Evolutionary conservation across 1,139 yeast genomes (phyloP).

Genomic region (Debaryomyces nepalensis): DNA sequence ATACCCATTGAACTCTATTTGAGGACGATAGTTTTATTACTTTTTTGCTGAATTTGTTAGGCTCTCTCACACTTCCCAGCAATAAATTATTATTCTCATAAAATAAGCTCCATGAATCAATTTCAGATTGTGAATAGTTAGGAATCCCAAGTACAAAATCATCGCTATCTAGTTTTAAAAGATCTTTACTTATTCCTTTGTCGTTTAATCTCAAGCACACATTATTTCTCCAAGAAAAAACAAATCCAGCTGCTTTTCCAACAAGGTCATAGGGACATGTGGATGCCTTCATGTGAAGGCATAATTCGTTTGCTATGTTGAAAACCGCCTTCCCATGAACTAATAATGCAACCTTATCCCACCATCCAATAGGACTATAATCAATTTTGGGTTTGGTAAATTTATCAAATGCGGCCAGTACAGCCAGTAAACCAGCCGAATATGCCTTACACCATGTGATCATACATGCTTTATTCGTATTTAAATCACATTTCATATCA

Average conservation of each 20-base stretch:
- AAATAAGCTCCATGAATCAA: slow-evolving; percentile 42
- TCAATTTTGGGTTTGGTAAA: slow-evolving; percentile 77
- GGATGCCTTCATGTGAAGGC: slow-evolving; percentile 66
- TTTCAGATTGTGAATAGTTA: slow-evolving; percentile 43
- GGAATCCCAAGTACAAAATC: slow-evolving; percentile 74
- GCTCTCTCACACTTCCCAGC: slow-evolving; percentile 31
- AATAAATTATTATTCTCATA: slow-evolving; percentile 19
- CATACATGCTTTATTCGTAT: slow-evolving; percentile 44
- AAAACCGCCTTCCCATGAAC: slow-evolving; percentile 56
- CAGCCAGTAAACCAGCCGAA: slow-evolving; percentile 44
- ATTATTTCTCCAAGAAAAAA: slow-evolving; percentile 74
- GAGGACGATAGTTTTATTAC: slow-evolving; percentile 45
- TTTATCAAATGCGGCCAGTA: slow-evolving; percentile 51
- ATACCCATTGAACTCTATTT: slow-evolving; percentile 46
- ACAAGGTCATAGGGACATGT: slow-evolving; percentile 74
- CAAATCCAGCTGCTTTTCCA: slow-evolving; percentile 78
- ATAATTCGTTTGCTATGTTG: slow-evolving; percentile 55
- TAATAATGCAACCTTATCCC: slow-evolving; percentile 52
- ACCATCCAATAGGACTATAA: slow-evolving; percentile 83
- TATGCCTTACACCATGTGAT: slow-evolving; percentile 52
- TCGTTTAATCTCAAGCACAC: slow-evolving; percentile 66
- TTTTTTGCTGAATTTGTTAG: slow-evolving; percentile 40
- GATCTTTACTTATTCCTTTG: slow-evolving; percentile 61
- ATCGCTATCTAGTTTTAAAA: slow-evolving; percentile 67
- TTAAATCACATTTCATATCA: slow-evolving; percentile 40